These are phyloP conservation scores for Ananas comosus DNA, from an alignment of 176 grass and related monocot species.

Conservation along the genomic window DNA sequence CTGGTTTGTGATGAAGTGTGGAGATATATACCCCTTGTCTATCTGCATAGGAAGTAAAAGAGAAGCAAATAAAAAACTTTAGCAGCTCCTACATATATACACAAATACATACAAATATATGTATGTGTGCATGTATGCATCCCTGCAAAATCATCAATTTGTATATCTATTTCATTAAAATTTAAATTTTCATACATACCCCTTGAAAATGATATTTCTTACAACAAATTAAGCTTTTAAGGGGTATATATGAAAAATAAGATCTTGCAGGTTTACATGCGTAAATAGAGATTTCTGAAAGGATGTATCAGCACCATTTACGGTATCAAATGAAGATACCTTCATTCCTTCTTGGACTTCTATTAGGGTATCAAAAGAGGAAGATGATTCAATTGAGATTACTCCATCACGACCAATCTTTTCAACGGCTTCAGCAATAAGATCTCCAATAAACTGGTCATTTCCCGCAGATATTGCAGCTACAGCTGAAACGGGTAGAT, in stretches of 20 bases:
- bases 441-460: constrained; percentile 78
- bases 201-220: too few species aligned
- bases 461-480: constrained; percentile 89
- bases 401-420: constrained; percentile 90
- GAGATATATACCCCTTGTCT: constrained; percentile 86
- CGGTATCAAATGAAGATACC: constrained; percentile 35
- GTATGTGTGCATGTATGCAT: too few species aligned
- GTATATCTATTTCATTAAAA: too few species aligned
- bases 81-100: too few species aligned
- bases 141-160: too few species aligned
- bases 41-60: constrained; percentile 41
- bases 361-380: constrained; percentile 80
- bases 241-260: too few species aligned
- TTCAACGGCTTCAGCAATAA: constrained; percentile 76
- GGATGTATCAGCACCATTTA: not conserved
- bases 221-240: too few species aligned
- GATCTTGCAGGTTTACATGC: too few species aligned
- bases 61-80: not conserved
- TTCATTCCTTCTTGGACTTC: constrained; percentile 97
- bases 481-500: constrained; percentile 50
- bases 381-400: constrained; percentile 89
- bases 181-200: too few species aligned
- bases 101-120: too few species aligned
- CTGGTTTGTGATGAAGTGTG: constrained; percentile 96
- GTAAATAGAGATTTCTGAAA: too few species aligned